Conservation (phyloP, 495 filamentous ascomycete species). For the Aspergillus leporis region DNA sequence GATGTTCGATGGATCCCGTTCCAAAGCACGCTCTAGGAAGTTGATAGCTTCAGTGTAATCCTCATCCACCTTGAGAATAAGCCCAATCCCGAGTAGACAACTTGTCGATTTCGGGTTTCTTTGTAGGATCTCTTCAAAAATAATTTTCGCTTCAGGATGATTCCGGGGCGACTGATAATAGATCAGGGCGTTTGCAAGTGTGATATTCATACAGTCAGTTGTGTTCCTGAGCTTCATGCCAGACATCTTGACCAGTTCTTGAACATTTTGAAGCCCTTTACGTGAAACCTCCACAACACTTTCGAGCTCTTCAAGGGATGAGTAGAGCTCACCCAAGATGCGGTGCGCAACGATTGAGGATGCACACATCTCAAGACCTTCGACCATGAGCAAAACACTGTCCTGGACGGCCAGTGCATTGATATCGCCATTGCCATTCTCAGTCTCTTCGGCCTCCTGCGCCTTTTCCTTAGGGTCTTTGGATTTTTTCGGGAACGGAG, state of each 20-base stretch:
- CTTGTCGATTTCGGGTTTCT: conserved; percentile 70
- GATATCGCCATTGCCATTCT: conserved; percentile 29
- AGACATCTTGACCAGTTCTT: conserved; percentile 60
- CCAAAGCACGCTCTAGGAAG: conserved; percentile 73
- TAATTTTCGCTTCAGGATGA: conserved; percentile 77
- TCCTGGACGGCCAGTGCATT: conserved; percentile 67
- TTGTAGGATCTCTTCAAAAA: conserved; percentile 78
- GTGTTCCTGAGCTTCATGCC: conserved; percentile 67
- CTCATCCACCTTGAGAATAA: conserved; percentile 90
- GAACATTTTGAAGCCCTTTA: conserved; percentile 62
- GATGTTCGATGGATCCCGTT: conserved; percentile 68
- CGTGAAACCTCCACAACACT: conserved; percentile 76
- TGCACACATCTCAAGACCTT: conserved; percentile 69
- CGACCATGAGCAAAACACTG: conserved; percentile 75
- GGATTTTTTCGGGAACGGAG: conserved; percentile 65
- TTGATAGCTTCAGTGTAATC: conserved; percentile 76
- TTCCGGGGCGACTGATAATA: conserved; percentile 86
- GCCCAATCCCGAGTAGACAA: conserved; percentile 84
- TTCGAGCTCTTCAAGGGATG: conserved; percentile 83
- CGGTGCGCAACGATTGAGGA: conserved; percentile 81
- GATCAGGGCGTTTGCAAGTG: conserved; percentile 78
- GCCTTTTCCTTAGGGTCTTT: conserved; percentile 26
- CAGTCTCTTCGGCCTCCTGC: conserved; percentile 28
- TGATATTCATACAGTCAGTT: conserved; percentile 70
- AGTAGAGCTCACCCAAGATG: conserved; percentile 81